Conservation (phyloP, 2,329 filamentous ascomycete genomes). For the Coniochaeta prunicola region DNA sequence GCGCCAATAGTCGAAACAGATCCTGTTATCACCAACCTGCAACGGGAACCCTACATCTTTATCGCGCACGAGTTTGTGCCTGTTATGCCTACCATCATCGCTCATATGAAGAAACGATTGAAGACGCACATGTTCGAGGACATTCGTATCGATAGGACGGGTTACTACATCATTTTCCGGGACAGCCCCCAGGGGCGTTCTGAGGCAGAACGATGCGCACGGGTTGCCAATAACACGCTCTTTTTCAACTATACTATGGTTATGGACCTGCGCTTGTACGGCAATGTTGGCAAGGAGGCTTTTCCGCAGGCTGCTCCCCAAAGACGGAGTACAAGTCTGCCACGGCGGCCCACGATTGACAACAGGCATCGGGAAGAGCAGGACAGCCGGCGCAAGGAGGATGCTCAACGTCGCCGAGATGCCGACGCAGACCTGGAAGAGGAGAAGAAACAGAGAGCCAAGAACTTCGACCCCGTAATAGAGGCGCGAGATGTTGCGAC, state of each 20-base stretch:
- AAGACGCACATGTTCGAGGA: slow-evolving; percentile 77
- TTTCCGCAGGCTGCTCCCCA: slow-evolving; percentile 19
- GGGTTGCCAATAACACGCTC: slow-evolving; percentile 68
- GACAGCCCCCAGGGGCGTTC: slow-evolving; percentile 68
- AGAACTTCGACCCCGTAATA: slow-evolving; percentile 80
- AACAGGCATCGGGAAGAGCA: slow-evolving; percentile 56
- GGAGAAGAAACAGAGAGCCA: slow-evolving; percentile 80
- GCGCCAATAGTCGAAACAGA: slow-evolving; percentile 55
- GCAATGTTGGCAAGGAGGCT: slow-evolving; percentile 11
- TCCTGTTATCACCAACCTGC: slow-evolving; percentile 61
- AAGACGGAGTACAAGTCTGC: slow-evolving; percentile 27
- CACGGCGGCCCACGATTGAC: slow-evolving; percentile 29
- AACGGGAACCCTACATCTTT: slow-evolving; percentile 77
- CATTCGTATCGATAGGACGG: slow-evolving; percentile 74
- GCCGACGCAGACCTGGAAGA: slow-evolving; percentile 79
- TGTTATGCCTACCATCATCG: slow-evolving; percentile 74
- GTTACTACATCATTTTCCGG: slow-evolving; percentile 89
- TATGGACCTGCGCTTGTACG: slow-evolving; percentile 66
- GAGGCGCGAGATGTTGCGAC: slow-evolving; percentile 76
- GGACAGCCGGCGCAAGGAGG: slow-evolving; percentile 60
- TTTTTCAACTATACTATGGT: slow-evolving; percentile 90
- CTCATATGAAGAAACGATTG: slow-evolving; percentile 83
- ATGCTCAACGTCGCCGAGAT: slow-evolving; percentile 63
- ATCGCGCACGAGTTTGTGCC: slow-evolving; percentile 83
- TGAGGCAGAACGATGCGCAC: slow-evolving; percentile 75